These are phyloP conservation scores for Lactuca sativa DNA, from an alignment of 129 eudicot genomes.

Conservation along the genomic window DNA sequence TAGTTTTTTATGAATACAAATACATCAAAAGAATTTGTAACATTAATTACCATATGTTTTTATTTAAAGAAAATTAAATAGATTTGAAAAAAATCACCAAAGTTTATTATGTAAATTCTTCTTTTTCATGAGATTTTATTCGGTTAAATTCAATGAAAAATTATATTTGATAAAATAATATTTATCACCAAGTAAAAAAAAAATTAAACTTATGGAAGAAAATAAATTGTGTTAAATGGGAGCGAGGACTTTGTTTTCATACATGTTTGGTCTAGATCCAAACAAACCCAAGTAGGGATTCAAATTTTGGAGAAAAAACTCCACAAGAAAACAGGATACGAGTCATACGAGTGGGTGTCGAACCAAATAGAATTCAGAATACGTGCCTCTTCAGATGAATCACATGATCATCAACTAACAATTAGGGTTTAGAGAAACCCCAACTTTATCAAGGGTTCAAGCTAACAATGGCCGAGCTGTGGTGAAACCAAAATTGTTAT, in stretches of 20 bases:
- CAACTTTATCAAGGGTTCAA: constrained; percentile 3
- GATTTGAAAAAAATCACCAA: too few relatives aligned
- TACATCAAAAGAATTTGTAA: too few relatives aligned
- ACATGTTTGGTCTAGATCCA: not conserved
- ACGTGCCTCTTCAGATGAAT: not conserved
- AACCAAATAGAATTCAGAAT: not conserved
- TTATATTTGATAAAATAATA: too few relatives aligned
- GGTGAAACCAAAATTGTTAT: not conserved
- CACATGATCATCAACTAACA: not conserved
- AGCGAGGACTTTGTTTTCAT: not conserved
- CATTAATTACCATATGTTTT: too few relatives aligned
- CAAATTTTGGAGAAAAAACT: not conserved
- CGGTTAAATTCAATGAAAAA: too few relatives aligned
- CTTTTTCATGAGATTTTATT: too few relatives aligned
- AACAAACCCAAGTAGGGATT: not conserved
- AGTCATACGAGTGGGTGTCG: not conserved
- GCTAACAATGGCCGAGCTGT: not conserved
- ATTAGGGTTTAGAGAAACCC: constrained; percentile 26
- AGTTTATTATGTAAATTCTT: too few relatives aligned
- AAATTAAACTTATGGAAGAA: too few relatives aligned
- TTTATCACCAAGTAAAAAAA: too few relatives aligned
- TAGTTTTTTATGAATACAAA: too few relatives aligned
- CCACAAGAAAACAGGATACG: not conserved
- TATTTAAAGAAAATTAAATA: too few relatives aligned
- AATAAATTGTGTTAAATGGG: too few relatives aligned